Evolutionary conservation across 1,284 basidiomycete genomes (phyloP).

Genomic region (Leccinum pallidistipes): DNA sequence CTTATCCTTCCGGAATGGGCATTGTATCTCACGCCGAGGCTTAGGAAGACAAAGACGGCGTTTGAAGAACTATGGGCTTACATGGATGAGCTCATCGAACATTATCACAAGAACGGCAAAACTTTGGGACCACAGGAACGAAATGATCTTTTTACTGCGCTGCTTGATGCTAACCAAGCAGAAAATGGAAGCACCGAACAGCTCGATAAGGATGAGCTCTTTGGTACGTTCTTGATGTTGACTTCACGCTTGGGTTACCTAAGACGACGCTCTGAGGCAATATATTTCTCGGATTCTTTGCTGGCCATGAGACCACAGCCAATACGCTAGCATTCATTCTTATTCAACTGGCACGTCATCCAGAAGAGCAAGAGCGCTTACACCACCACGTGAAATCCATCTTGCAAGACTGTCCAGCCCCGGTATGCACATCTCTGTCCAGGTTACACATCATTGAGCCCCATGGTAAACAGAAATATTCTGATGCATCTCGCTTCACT

Average conservation of each 20-base stretch:
- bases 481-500: neutral
- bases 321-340: neutral
- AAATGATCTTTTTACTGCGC: neutral
- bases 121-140: neutral
- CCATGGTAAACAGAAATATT: neutral
- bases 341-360: neutral
- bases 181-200: neutral
- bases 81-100: neutral
- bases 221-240: neutral
- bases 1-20: neutral
- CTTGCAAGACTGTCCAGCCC: neutral
- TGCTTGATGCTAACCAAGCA: neutral
- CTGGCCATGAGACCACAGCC: neutral
- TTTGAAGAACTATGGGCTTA: neutral
- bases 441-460: neutral
- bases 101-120: neutral
- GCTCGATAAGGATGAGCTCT: neutral
- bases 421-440: neutral
- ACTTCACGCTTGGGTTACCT: neutral
- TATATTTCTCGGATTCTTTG: neutral
- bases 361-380: neutral
- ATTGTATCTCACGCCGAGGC: neutral
- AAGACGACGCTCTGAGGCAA: neutral
- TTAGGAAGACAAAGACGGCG: neutral
- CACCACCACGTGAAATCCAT: neutral